Percentiles rank a stretch among this genome's conserved stretches.
Conservation (phyloP, 129 eudicot species). For the Sambucus nigra region DNA sequence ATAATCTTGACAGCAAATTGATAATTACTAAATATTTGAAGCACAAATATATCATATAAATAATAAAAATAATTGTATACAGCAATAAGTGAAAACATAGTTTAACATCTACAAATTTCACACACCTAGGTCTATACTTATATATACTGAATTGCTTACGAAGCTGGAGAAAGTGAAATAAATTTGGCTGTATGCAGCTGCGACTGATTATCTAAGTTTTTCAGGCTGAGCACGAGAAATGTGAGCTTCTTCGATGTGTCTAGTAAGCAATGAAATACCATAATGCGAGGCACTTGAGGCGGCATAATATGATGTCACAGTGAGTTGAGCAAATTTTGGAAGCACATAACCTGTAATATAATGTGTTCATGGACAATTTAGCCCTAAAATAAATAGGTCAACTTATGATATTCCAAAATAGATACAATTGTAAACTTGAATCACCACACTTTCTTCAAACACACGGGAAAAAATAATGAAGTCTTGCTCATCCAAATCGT, state of each 20-base stretch:
- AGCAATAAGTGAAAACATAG: not conserved
- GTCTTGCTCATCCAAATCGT: too few relatives aligned
- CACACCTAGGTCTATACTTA: not conserved
- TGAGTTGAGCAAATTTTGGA: constrained; percentile 68
- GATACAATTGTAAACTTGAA: too few relatives aligned
- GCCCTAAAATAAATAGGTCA: too few relatives aligned
- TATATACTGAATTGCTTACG: not conserved
- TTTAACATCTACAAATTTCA: constrained; percentile 1
- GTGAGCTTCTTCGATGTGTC: constrained; percentile 69
- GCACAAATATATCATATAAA: too few relatives aligned
- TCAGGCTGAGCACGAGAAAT: constrained; percentile 34
- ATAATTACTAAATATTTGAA: too few relatives aligned
- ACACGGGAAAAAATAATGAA: too few relatives aligned
- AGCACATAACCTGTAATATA: constrained; percentile 61
- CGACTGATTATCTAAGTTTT: constrained; percentile 33
- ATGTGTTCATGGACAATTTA: not conserved
- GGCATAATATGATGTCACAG: constrained; percentile 73
- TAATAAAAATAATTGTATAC: not conserved
- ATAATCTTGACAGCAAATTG: too few relatives aligned
- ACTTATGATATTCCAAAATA: too few relatives aligned
- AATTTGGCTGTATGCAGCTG: constrained; percentile 17
- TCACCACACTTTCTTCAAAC: too few relatives aligned
- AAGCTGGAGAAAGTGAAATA: constrained; percentile 8
- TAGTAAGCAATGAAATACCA: constrained; percentile 64
- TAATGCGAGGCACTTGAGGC: constrained; percentile 86